phyloP scores from a whole-genome alignment of 352 stramenopile genomes.

The Phytophthora pisi region DNA sequence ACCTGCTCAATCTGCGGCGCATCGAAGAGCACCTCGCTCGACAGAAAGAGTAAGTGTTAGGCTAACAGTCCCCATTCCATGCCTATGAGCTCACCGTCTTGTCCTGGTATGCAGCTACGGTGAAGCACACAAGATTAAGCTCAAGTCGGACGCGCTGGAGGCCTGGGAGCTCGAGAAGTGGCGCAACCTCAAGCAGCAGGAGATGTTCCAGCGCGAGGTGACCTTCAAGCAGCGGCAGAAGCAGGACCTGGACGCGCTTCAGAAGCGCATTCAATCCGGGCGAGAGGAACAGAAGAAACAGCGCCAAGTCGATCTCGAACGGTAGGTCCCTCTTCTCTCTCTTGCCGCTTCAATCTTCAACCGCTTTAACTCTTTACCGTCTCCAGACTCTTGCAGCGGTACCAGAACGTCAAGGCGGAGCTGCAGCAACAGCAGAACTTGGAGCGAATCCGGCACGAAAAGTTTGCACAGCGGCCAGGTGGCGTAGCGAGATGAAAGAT shows the following conservation, averaged over 20 bases:
- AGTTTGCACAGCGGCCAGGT: conserved; percentile 61
- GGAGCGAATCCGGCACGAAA: conserved; percentile 90
- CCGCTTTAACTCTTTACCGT: neutral
- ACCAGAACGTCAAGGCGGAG: conserved; percentile 96
- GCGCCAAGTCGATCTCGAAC: conserved; percentile 93
- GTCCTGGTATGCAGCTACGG: conserved; percentile 62
- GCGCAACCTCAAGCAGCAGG: conserved; percentile 94
- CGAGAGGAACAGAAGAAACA: conserved; percentile 96
- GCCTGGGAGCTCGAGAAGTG: conserved; percentile 96
- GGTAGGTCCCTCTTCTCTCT: conserved; percentile 34
- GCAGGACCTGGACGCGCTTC: conserved; percentile 92
- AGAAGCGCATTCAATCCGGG: conserved; percentile 94
- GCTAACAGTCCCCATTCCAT: neutral
- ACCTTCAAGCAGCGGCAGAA: conserved; percentile 95
- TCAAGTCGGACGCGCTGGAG: conserved; percentile 94
- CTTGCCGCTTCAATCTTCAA: neutral
- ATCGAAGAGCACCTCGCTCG: conserved; percentile 94
- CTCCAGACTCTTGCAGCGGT: conserved; percentile 87
- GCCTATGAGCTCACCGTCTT: neutral
- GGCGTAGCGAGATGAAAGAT: conserved; percentile 23
- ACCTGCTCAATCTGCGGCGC: conserved; percentile 92
- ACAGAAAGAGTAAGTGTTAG: conserved; percentile 80
- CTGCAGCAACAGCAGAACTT: conserved; percentile 95
- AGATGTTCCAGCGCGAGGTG: conserved; percentile 94
- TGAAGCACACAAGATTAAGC: conserved; percentile 97